Conservation (phyloP, 805 yeast species). For the Dipodascus geniculatus region DNA sequence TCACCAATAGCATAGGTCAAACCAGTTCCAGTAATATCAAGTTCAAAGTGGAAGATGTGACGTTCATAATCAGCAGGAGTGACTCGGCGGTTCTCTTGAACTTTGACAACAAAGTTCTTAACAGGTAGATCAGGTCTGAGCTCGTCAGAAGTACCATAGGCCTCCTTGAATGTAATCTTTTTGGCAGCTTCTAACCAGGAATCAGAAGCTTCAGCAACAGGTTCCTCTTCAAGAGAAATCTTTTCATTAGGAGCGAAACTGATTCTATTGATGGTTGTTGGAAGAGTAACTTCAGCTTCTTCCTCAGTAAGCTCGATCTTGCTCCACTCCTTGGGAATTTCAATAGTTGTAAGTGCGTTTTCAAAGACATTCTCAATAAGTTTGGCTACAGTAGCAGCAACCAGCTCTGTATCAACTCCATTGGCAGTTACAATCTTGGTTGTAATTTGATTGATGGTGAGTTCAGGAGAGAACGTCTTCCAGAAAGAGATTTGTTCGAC, state of each 20-base stretch:
- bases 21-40: conserved; percentile 84
- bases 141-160: conserved; percentile 43
- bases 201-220: conserved; percentile 31
- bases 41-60: conserved; percentile 93
- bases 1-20: conserved; percentile 89
- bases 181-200: conserved; percentile 46
- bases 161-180: conserved; percentile 71
- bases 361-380: conserved; percentile 24
- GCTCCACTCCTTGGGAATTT: conserved; percentile 31
- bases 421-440: conserved; percentile 71
- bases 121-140: conserved; percentile 88
- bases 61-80: conserved; percentile 86
- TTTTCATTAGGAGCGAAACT: conserved; percentile 7
- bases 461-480: conserved; percentile 52
- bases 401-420: conserved; percentile 72
- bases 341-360: conserved; percentile 21
- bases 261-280: conserved; percentile 4
- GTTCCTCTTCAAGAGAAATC: conserved; percentile 5
- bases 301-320: conserved; percentile 19
- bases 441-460: conserved; percentile 49
- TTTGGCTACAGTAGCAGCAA: conserved; percentile 40
- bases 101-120: conserved; percentile 75
- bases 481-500: conserved; percentile 75
- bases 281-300: conserved; percentile 21
- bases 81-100: conserved; percentile 81